Base-by-base conservation (phyloP, 306 rosid species). In the Medicago arabica region DNA sequence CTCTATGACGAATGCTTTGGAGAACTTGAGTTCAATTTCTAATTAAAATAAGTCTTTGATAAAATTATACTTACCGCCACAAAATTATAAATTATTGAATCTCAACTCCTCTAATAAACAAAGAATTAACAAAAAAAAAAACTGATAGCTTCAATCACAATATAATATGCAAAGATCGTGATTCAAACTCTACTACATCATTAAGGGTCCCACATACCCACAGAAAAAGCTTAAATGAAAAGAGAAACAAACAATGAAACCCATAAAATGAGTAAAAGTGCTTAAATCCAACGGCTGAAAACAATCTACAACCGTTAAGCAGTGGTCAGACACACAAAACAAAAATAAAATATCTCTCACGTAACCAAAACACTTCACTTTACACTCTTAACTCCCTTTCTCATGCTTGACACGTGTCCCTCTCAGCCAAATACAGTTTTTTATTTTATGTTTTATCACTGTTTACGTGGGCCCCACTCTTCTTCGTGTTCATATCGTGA, bases 401-500 rank as follows among this genome's bases (percentile, higher is more conserved):
- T 47, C 49, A 72, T 8, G 60, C 13, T 47, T 8, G 23, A 66
- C 79, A 68, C 80, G 77, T 78, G 50, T 74, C 16, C 25, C 17
- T 34, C 59, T 18, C 6, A 5, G 9, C 25, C 21, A 3, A 13
- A 69, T 8, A 25, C 55, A 63, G 60, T 38, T 71, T 53, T 8
- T 1, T 6, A 17, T 66, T 16, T 4, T 36, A 19, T 54, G 15
- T 50, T 51, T 12, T 54, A n/a, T 21, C 1, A 38, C 59, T 23
- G 78, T 54, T 21, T 1, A 34, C 71, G 78, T 77, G 69, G 83
- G 75, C 28, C 76, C 81, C 76, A 80, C 72, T 72, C 55, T 43
- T 36, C 69, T 55, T 55, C 7, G 17, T 72, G 71, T 67, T 25
- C 62, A 25, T 75, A 34, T 73, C 17, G 73, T 40, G 82, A 59